Conservation (phyloP, 352 stramenopile genomes). For the Thalassiosira hispida region DNA sequence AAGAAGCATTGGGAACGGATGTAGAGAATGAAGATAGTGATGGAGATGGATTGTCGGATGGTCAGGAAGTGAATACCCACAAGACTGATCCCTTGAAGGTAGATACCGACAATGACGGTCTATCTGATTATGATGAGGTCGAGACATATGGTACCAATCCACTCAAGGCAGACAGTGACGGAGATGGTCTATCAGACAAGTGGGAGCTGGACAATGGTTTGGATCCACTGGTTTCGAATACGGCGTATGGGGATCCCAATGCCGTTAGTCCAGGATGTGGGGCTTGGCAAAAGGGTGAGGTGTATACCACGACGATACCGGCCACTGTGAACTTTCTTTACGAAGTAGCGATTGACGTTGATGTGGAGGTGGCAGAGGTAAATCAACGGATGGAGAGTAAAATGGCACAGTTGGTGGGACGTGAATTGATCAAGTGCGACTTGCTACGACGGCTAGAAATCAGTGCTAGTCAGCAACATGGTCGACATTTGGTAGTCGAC, state of each 20-base stretch:
- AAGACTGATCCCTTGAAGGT: not conserved
- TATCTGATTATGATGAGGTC: conserved; percentile 20
- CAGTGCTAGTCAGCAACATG: not conserved
- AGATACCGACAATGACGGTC: conserved; percentile 31
- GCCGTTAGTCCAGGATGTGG: conserved; percentile 28
- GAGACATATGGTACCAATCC: conserved; percentile 9
- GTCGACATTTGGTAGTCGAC: conserved; percentile 17
- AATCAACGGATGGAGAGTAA: conserved; percentile 2
- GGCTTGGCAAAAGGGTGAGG: conserved; percentile 8
- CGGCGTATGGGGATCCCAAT: not conserved
- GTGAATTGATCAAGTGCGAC: conserved; percentile 28
- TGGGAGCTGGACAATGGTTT: conserved; percentile 22
- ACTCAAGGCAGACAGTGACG: conserved; percentile 14
- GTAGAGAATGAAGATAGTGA: not conserved
- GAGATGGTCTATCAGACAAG: conserved; percentile 13
- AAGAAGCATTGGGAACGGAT: not conserved
- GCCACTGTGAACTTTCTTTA: conserved; percentile 34
- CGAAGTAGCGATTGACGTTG: conserved; percentile 20
- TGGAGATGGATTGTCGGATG: conserved; percentile 19
- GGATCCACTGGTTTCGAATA: conserved; percentile 16
- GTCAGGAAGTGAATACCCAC: not conserved
- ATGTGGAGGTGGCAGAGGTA: not conserved
- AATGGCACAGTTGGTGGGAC: conserved; percentile 21
- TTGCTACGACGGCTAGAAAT: not conserved
- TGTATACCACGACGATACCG: conserved; percentile 14